Evolutionary conservation across 2,329 filamentous ascomycete genomes (phyloP), one percentile per base, ranked within the genome.

Genomic region (Cladosporium sp.): DNA sequence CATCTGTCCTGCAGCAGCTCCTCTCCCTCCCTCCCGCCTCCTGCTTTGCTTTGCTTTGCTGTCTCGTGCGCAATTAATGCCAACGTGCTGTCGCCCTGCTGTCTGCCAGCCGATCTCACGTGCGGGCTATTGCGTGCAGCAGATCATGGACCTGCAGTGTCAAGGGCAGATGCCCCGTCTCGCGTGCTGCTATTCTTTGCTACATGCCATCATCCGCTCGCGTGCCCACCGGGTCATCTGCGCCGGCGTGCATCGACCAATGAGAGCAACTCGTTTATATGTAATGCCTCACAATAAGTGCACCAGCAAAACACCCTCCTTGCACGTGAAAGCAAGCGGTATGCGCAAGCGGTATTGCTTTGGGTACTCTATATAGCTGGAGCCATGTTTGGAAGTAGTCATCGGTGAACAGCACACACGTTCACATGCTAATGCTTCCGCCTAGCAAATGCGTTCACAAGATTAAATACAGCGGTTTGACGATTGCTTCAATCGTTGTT

Each of bases 1-100:
- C 52, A 55, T 55, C 52, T 33, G 52, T 33, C 26, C 52, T 29
- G 52, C 52, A 46, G 40, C 23, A 26, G 23, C 23, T 26, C 23
- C 40, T 46, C 52, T 18, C 33, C 29, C 52, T 18, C 33, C 29
- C 52, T 55, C 52, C 52, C 52, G 31, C 52, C 52, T 55, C 52
- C 52, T 55, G 52, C 52, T 55, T 46, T 55, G 52, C 52, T 55
- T 29, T 55, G 52, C 52, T 55, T 46, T 55, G 52, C 52, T 55
- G 52, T 55, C 52, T 55, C 28, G 52, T 55, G 52, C 52, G 52
- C 52, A 31, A 31, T 21, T 23, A 46, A 21, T 46, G 40, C 40
- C 40, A 46, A n/a, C 40, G 40, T 46, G 40, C n/a, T 46, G n/a
- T 5, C 5, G 49, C 5, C 21, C 12, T 28, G 23, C 49, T 52